Evolutionary conservation across 345 rosid genomes (phyloP), one percentile per base, ranked within the genome.

Genomic region (Barbarea vulgaris): DNA sequence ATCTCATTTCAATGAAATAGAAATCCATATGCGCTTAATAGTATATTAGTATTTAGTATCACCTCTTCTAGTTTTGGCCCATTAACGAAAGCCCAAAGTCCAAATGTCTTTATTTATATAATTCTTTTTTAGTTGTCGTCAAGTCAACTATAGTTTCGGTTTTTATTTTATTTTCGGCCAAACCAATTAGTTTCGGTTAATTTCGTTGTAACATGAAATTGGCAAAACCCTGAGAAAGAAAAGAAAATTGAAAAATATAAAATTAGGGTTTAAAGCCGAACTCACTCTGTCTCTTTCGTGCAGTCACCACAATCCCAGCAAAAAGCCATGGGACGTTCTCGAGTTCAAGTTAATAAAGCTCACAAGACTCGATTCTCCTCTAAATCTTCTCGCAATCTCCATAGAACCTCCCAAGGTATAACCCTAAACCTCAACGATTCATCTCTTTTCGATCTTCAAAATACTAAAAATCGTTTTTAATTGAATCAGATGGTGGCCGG

Each of bases 331-430:
- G 93, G 87, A 78, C 85, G 86, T 8, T 86, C 97, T 72, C 84
- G 95, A 80, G 85, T 70, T 79, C 98, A 95, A 80, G 83, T 84
- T 9, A 95, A 92, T 70, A 95, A 95, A 67, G 25, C 93, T 64
- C 99, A 95, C 83, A 94, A 91, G 75, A 59, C 97, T 24, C 86
- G 97, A 25, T 89, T 89, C 73, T 71, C 93, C 21, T 81, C 97
- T 72, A 95, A 90, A 73, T 87, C 99, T 11, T 79, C 91, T 63
- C 90, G 96, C 27, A 90, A 86, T 72, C 82, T 95, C 46, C 97
- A 90, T 79, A 90, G 79, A 79, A 84, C 88, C 11, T 78, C 91
- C 24, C 82, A 85, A 87, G 96, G 97, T 92, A 36, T 14, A 44
- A 50, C 5, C 30, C 14, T 33, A 15, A 44, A 6, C 39, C 33